Percentiles rank a stretch among this genome's conserved stretches.
Conservation (phyloP, 2,329 filamentous ascomycete genomes). For the Neonectria sp. region DNA sequence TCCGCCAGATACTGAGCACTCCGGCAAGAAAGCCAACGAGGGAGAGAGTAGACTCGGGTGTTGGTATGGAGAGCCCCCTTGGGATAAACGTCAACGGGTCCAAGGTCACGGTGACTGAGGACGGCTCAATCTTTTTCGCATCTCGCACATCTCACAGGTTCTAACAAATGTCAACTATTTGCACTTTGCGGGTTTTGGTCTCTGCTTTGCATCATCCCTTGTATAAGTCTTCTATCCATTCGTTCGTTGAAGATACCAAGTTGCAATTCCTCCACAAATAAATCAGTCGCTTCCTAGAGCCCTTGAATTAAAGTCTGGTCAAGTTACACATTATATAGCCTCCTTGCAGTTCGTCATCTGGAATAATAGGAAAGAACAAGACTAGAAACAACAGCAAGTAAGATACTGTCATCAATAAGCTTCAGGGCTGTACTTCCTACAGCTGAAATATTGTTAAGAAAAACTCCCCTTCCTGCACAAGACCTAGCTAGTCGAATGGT, state of each 20-base stretch:
- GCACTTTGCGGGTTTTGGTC: background rate
- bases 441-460: background rate
- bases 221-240: background rate
- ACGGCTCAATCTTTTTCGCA: background rate
- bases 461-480: background rate
- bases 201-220: background rate
- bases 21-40: background rate
- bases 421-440: too few species aligned
- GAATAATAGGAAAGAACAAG: too few species aligned
- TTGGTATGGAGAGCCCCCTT: background rate
- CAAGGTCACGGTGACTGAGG: background rate
- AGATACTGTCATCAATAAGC: too few species aligned
- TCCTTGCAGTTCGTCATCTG: too few species aligned
- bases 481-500: background rate
- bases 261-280: background rate
- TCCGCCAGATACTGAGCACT: slow-evolving; percentile 27
- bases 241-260: background rate
- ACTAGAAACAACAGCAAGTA: too few species aligned
- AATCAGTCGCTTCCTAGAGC: background rate
- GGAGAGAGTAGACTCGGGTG: background rate
- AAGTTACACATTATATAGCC: background rate
- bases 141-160: background rate
- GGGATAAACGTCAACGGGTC: background rate
- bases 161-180: background rate
- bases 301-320: background rate